These are phyloP conservation scores for Triangularia setosa DNA, from an alignment of 2,329 filamentous ascomycete species.

Conservation along the genomic window DNA sequence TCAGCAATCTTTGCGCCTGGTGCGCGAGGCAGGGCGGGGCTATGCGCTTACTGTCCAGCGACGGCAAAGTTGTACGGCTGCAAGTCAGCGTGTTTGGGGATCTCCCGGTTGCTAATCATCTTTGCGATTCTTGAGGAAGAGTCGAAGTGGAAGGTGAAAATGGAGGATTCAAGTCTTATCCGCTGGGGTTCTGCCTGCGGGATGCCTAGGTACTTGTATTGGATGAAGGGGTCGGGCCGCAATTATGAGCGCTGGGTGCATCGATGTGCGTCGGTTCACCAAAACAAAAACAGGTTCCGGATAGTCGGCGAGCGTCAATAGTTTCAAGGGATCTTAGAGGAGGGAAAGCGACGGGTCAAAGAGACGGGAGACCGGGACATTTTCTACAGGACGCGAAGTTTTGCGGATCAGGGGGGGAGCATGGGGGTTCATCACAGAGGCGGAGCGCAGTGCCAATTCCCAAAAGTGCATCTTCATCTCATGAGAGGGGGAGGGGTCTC, in stretches of 20 bases:
- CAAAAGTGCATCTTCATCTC: not conserved
- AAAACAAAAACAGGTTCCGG: not conserved
- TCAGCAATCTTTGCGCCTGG: slow-evolving; percentile 18
- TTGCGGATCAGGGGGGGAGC: not conserved
- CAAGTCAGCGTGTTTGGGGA: slow-evolving; percentile 59
- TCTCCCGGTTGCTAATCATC: slow-evolving; percentile 31
- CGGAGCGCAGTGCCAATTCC: slow-evolving; percentile 11
- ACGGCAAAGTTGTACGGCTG: slow-evolving; percentile 71
- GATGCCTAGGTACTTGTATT: slow-evolving; percentile 6
- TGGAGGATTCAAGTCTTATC: not conserved
- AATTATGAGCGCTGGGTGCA: slow-evolving; percentile 13
- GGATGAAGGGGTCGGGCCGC: slow-evolving; percentile 12
- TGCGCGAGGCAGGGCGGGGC: not conserved
- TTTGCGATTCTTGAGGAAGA: slow-evolving; percentile 10
- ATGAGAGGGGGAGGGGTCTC: slow-evolving; percentile 6
- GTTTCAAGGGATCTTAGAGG: not conserved
- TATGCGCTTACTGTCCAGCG: slow-evolving; percentile 71
- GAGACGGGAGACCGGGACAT: slow-evolving; percentile 1
- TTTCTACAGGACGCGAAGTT: slow-evolving; percentile 2
- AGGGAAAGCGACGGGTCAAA: not conserved
- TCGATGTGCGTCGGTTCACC: slow-evolving; percentile 13
- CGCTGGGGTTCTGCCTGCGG: not conserved
- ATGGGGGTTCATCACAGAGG: slow-evolving; percentile 10
- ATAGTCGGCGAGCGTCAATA: not conserved
- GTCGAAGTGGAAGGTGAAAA: not conserved